Conservation (phyloP, 2,329 filamentous ascomycete genomes). For the Emydomyces testavorans region DNA sequence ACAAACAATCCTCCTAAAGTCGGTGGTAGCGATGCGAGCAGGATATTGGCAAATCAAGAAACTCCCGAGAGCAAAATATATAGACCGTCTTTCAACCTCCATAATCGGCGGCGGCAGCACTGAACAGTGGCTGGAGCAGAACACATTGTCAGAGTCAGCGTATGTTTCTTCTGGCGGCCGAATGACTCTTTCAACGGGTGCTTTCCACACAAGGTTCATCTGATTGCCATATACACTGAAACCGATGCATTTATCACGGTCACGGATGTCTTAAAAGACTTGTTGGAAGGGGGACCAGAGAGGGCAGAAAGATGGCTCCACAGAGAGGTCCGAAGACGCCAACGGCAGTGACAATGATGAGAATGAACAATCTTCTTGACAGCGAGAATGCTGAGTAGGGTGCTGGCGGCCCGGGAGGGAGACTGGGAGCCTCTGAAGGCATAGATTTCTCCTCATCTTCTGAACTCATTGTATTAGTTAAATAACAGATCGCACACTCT, state of each 20-base stretch:
- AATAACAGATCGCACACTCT: too few species aligned
- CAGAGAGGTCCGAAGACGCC: conserved; percentile 36
- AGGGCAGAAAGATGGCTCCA: conserved; percentile 36
- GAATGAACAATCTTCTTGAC: conserved; percentile 29
- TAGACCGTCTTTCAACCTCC: neutral
- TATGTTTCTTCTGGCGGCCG: neutral
- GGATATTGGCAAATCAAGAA: conserved; percentile 4
- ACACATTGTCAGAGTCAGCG: neutral
- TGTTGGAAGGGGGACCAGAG: conserved; percentile 28
- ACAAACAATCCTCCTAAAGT: neutral
- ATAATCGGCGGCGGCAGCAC: conserved; percentile 3
- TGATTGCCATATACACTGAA: conserved; percentile 35
- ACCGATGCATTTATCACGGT: conserved; percentile 36
- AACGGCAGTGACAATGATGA: conserved; percentile 31
- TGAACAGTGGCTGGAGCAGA: neutral
- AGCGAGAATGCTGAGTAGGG: conserved; percentile 33
- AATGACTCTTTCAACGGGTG: too few species aligned
- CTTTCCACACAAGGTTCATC: too few species aligned
- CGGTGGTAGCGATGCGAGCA: neutral
- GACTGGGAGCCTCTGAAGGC: too few species aligned
- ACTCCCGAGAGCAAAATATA: neutral
- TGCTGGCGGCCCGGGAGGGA: neutral
- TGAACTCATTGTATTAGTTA: too few species aligned
- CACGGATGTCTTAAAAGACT: conserved; percentile 29
- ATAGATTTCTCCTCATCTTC: too few species aligned